Base-by-base conservation (phyloP, 768 basidiomycete species). In the Hygrophoropsis aurantiaca region DNA sequence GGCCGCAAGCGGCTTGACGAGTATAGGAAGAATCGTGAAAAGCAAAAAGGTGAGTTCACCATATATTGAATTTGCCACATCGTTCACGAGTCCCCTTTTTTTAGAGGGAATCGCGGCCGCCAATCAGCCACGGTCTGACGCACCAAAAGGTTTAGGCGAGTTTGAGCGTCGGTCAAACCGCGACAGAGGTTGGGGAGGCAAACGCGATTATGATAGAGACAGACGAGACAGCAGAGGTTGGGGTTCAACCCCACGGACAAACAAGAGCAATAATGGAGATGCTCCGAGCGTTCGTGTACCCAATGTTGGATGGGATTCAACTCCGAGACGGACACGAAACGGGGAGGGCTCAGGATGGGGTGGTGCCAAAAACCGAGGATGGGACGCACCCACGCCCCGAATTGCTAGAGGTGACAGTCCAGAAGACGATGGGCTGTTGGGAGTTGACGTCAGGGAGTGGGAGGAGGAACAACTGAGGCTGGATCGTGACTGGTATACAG, bases 401-500 rank as follows among this genome's bases (percentile, higher is more conserved):
- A 74, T 73, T 38, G 74, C 77, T 2, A 72, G 89, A 56, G 84
- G 79, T 3, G 79, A 74, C 0, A 89, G 86, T 52, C 82, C 84
- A 5, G 87, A 89, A 38, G 85, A 84, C 25, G 84, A 80, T 42
- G 78, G 70, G 20, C 77, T 78, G 11, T 66, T 81, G 16, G 82
- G 79, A 7, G 65, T 94, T 23, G 88, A 94, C 60, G 75, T 79
- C 36, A 75, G 88, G 41, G 95, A 97, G 59, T 99, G 95, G 97
- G 97, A 97, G 65, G 95, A 97, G 58, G 97, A 98, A 64, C 93
- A 97, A 64, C 78, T 93, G 11, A 78, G 78, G 49, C 61, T 97
- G 59, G 97, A 99, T 66, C 76, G 97, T 21, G 94, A 97, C 59
- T 99, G 97, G 97, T 99, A 98, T 62, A 85, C 82, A 43, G 86